Evolutionary conservation across 2,329 filamentous ascomycete species (phyloP).

Genomic region (Capronia epimyces): DNA sequence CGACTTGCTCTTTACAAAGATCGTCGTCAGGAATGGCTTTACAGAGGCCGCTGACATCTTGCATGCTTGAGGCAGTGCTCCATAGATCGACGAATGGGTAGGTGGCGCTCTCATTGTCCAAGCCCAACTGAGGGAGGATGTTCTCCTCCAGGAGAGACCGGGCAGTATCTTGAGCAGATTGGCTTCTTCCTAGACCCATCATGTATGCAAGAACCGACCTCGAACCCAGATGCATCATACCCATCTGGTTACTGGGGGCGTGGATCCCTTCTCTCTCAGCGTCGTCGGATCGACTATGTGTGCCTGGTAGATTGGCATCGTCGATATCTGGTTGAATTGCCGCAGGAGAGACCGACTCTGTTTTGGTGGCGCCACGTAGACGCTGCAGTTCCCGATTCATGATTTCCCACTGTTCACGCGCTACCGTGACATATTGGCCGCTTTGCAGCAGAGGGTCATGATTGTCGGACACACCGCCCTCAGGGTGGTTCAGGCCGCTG

Average conservation of each 20-base stretch:
- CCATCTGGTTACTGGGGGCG: constrained; percentile 54
- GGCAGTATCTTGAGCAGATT: constrained; percentile 40
- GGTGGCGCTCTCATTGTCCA: constrained; percentile 60
- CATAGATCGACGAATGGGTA: constrained; percentile 62
- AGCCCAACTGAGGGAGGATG: constrained; percentile 57
- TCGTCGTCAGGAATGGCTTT: constrained; percentile 55
- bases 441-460: constrained; percentile 15
- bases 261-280: constrained; percentile 52
- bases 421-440: constrained; percentile 28
- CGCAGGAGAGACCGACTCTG: constrained; percentile 9
- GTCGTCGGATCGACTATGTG: constrained; percentile 24
- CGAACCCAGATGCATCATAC: constrained; percentile 57
- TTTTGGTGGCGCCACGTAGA: constrained; percentile 12
- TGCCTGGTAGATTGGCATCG: constrained; percentile 10
- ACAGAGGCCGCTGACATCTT: constrained; percentile 54
- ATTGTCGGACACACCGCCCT: constrained; percentile 10
- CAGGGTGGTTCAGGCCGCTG: constrained; percentile 12
- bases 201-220: constrained; percentile 59
- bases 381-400: constrained; percentile 25
- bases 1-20: constrained; percentile 49
- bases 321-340: constrained; percentile 9
- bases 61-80: constrained; percentile 56
- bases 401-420: constrained; percentile 29
- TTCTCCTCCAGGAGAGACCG: constrained; percentile 56
- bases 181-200: constrained; percentile 49